These are phyloP conservation scores for Cajanus cajan DNA, from an alignment of 306 rosid species.

Conservation along the genomic window DNA sequence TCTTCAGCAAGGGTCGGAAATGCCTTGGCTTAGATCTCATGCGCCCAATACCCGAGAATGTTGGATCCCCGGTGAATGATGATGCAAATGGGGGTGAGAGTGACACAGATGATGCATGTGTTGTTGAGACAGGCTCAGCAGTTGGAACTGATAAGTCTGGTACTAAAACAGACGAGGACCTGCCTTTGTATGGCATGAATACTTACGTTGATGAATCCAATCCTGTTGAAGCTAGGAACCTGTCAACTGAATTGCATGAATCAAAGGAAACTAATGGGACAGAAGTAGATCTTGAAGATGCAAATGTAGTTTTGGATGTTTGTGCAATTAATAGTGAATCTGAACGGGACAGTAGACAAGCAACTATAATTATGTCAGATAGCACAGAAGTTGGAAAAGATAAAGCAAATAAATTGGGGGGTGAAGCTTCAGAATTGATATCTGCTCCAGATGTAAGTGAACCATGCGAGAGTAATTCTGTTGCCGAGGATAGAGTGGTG, in stretches of 20 bases:
- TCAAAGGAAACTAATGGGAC: constrained; percentile 39
- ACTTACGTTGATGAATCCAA: constrained; percentile 44
- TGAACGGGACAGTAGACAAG: constrained; percentile 34
- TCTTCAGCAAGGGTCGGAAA: constrained; percentile 90
- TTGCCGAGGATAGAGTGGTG: constrained; percentile 39
- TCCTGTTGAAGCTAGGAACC: constrained; percentile 41
- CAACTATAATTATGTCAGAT: constrained; percentile 24
- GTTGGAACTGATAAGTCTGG: constrained; percentile 56
- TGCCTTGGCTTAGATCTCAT: constrained; percentile 80
- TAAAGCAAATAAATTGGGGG: constrained; percentile 31
- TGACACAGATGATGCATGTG: constrained; percentile 73
- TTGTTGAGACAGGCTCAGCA: constrained; percentile 55
- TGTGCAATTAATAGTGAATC: constrained; percentile 39
- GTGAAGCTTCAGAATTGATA: constrained; percentile 29
- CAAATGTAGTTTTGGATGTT: constrained; percentile 38
- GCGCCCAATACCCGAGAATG: constrained; percentile 50
- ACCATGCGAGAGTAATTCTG: constrained; percentile 32
- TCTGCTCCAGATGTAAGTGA: constrained; percentile 38
- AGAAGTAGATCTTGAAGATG: constrained; percentile 32
- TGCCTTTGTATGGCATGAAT: constrained; percentile 41
- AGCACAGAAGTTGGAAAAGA: constrained; percentile 37
- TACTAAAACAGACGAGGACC: constrained; percentile 54
- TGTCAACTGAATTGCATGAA: constrained; percentile 39
- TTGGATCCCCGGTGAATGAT: constrained; percentile 49
- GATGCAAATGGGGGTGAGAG: constrained; percentile 71